phyloP scores from a whole-genome alignment of 257 asterid genomes.

The Fraxinus quadrangulata region DNA sequence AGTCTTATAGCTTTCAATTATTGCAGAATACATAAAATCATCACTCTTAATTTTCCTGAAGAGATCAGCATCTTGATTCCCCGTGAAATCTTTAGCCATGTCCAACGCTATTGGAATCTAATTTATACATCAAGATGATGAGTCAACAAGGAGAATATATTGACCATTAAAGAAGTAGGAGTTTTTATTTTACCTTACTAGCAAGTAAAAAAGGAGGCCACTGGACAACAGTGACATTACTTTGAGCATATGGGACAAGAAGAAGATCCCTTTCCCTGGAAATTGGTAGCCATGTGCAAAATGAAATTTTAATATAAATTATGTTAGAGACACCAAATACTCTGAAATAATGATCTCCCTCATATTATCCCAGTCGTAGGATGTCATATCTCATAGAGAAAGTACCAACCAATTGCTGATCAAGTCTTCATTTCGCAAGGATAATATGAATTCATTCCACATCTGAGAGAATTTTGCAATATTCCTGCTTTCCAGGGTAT shows the following conservation, averaged over 20 bases:
- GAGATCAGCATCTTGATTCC: constrained; percentile 81
- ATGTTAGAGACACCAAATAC: not conserved
- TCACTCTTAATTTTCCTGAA: constrained; percentile 82
- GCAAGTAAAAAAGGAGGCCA: constrained; percentile 99
- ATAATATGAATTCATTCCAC: constrained; percentile 97
- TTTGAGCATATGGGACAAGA: constrained; percentile 89
- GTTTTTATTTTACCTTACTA: constrained; percentile 69
- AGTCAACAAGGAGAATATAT: constrained; percentile 28
- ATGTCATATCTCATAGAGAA: constrained; percentile 12
- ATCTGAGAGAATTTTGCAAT: constrained; percentile 96
- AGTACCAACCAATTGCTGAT: constrained; percentile 71
- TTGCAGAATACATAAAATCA: constrained; percentile 82
- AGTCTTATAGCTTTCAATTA: constrained; percentile 90
- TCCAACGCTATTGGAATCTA: constrained; percentile 98
- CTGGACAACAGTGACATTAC: constrained; percentile 88
- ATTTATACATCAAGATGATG: constrained; percentile 27
- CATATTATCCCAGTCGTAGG: constrained; percentile 1
- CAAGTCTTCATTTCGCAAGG: constrained; percentile 91
- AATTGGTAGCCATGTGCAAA: constrained; percentile 26
- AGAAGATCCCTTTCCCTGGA: constrained; percentile 88
- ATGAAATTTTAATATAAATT: constrained; percentile 11
- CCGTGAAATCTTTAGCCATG: constrained; percentile 92
- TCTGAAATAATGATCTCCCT: constrained; percentile 1
- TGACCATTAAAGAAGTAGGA: constrained; percentile 17
- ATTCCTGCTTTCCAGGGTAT: constrained; percentile 60